Percentiles rank a stretch among this genome's conserved stretches.
Conservation (phyloP, 345 rosid genomes). For the Eucalyptus erythrocorys region DNA sequence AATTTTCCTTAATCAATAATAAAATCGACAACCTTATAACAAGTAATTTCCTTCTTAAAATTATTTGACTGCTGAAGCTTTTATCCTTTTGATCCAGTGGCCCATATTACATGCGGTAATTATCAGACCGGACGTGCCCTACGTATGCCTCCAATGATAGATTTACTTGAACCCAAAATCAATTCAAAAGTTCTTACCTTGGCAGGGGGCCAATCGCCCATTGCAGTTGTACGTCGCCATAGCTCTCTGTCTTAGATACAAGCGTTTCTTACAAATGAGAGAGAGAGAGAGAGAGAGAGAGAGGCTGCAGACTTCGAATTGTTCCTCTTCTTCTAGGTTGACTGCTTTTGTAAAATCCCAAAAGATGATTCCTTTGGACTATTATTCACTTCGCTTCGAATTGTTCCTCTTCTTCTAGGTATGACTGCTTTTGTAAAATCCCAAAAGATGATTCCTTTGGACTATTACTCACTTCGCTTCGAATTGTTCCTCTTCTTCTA, state of each 20-base stretch:
- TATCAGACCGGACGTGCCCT: not conserved
- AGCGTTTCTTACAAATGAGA: not conserved
- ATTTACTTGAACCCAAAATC: not conserved
- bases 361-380: conserved; percentile 13
- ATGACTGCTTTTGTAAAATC: conserved; percentile 33
- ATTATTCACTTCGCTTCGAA: not conserved
- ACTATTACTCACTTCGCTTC: too few relatives aligned
- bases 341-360: conserved; percentile 29
- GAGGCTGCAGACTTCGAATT: conserved; percentile 60
- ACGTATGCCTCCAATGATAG: not conserved
- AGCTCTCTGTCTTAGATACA: not conserved
- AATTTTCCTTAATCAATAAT: not conserved
- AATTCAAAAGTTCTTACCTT: not conserved
- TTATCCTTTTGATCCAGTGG: not conserved
- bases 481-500: conserved; percentile 28
- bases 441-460: conserved; percentile 11
- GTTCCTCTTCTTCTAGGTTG: conserved; percentile 55
- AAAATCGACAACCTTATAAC: not conserved
- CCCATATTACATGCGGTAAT: not conserved
- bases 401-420: conserved; percentile 36
- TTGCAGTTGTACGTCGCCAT: not conserved
- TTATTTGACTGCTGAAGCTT: not conserved
- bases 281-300: not conserved
- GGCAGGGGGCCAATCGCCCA: not conserved
- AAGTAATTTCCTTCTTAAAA: not conserved